phyloP scores from a whole-genome alignment of 108 stramenopile genomes.

The Cylindrotheca closterium region DNA sequence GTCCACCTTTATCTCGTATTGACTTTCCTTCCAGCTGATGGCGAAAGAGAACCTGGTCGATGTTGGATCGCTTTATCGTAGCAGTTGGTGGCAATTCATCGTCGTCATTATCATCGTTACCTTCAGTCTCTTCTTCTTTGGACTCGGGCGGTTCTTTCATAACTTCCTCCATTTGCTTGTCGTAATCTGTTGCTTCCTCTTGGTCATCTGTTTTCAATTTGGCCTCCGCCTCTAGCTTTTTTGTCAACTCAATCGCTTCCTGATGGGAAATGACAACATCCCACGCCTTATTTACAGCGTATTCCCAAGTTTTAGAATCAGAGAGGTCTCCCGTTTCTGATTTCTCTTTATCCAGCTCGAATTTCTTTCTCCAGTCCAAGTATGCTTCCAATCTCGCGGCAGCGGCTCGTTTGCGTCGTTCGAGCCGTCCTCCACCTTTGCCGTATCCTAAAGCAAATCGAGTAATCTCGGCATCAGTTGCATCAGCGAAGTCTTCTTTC shows the following conservation, averaged over 20 bases:
- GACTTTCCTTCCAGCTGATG: constrained; percentile 13
- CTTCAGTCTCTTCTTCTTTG: constrained; percentile 5
- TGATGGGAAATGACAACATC: constrained; percentile 2
- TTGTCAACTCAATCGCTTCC: constrained; percentile 8
- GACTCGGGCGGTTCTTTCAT: constrained; percentile 8
- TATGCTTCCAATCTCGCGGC: constrained; percentile 23
- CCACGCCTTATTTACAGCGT: constrained; percentile 24
- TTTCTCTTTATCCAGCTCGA: constrained; percentile 19
- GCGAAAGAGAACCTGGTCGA: constrained; percentile 23
- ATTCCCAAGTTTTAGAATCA: constrained; percentile 20
- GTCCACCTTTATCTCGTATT: constrained; percentile 25
- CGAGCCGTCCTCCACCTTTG: background rate
- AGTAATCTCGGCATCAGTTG: constrained; percentile 26
- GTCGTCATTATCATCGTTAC: background rate
- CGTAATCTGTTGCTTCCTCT: background rate
- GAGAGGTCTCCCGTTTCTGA: background rate
- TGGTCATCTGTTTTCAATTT: background rate
- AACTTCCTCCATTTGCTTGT: constrained; percentile 10
- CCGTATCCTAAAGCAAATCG: constrained; percentile 21
- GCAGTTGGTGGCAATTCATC: background rate
- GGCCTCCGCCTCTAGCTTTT: constrained; percentile 13
- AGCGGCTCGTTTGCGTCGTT: constrained; percentile 1
- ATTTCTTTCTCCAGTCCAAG: constrained; percentile 29
- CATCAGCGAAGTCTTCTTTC: constrained; percentile 28
- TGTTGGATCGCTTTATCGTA: constrained; percentile 2